A percentile compares a stretch with the other conserved stretches of the same genome.
Evolutionary conservation across 805 yeast genomes (phyloP).

Genomic region (Barnettozyma siamensis): DNA sequence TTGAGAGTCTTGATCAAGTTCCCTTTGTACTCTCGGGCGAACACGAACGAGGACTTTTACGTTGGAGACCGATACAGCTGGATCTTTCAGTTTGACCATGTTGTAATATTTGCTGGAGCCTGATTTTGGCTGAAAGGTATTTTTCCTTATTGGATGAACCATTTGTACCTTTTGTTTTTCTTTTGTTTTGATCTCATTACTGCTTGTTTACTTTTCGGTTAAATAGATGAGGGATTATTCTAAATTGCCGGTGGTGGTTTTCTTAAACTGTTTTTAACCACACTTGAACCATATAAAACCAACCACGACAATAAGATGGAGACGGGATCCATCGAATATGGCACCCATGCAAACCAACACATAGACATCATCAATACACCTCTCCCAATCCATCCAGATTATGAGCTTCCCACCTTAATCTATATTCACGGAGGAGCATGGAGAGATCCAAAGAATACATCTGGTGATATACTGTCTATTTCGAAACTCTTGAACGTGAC

Average conservation of each 20-base stretch:
- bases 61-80: constrained; percentile 16
- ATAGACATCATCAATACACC: background rate
- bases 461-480: constrained; percentile 43
- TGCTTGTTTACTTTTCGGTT: constrained; percentile 5
- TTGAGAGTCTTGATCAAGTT: constrained; percentile 10
- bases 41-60: constrained; percentile 49
- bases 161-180: background rate
- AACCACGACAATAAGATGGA: too few species aligned
- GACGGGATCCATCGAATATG: background rate
- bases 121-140: too few species aligned
- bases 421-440: constrained; percentile 89
- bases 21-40: constrained; percentile 34
- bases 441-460: constrained; percentile 65
- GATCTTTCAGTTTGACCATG: background rate
- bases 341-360: constrained; percentile 5
- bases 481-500: constrained; percentile 14
- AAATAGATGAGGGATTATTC: background rate
- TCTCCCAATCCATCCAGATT: background rate
- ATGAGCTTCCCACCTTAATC: constrained; percentile 32
- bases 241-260: background rate
- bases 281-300: too few species aligned
- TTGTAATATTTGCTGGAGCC: too few species aligned
- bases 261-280: too few species aligned
- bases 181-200: background rate
- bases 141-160: too few species aligned